Base-by-base conservation (phyloP, 257 asterid species). In the Thymus quinquecostatus region DNA sequence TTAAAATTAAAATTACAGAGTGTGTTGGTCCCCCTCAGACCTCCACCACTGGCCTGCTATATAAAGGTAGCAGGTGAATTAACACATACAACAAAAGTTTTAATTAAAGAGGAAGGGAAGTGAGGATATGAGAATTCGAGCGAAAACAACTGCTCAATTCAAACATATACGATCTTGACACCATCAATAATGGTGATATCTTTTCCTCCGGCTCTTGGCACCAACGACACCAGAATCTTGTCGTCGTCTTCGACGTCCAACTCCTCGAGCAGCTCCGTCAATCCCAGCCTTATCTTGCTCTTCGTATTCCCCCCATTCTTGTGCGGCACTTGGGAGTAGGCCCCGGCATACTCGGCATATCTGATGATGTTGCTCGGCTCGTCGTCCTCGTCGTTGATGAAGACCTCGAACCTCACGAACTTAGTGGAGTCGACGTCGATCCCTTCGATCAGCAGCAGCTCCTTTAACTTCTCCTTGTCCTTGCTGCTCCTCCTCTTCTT, bases 271-370 rank as follows among this genome's bases (percentile, higher is more conserved):
- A 84, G 60, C 61, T 84, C 86, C 8, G 80, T 79, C 29, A 82
- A 21, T 34, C 75, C 82, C 76, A 84, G 66, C 41, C 75, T 72
- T 0, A 74, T 64, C 64, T 40, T 69, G 10, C 76, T 84, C 69
- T 8, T 77, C 11, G 66, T 36, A 44, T 38, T 76, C 2, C 5
- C 59, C 41, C 70, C 27, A 3, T 76, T 79, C 72, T 76, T 83
- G 57, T 79, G 87, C 10, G 85, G 83, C n/a, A 83, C 82, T n/a
- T 64, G 79, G 0, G 77, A 68, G 73, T 77, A 86, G 2, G 73
- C 1, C 5, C 91, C 91, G 0, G 88, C 82, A n/a, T 71, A 81
- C 79, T 81, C 90, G 29, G 90, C 78, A 80, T 75, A 77, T 56
- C 77, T 81, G 3, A 77, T 32, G 2, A 75, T n/a, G 5, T 71